phyloP scores from a whole-genome alignment of 495 filamentous ascomycete genomes.

The Polyplosphaeria fusca region DNA sequence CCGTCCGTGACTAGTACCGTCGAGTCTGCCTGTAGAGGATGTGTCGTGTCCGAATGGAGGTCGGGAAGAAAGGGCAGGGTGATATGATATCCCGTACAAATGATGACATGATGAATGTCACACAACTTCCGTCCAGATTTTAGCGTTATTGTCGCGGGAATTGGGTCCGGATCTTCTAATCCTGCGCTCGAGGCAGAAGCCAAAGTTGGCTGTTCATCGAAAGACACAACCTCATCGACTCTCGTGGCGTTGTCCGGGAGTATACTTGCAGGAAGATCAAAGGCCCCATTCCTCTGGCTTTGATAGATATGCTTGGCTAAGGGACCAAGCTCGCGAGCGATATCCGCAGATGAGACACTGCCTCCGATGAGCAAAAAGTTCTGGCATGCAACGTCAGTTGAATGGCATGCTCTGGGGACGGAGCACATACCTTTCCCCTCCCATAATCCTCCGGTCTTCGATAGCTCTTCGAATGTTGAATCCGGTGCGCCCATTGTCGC shows the following conservation, averaged over 20 bases:
- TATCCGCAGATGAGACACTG: conserved; percentile 59
- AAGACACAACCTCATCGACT: conserved; percentile 50
- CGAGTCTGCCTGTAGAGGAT: conserved; percentile 46
- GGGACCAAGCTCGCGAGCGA: conserved; percentile 54
- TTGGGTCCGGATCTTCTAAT: background rate
- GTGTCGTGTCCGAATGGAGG: conserved; percentile 1
- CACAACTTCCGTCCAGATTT: conserved; percentile 47
- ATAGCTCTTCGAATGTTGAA: conserved; percentile 81
- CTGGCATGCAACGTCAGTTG: conserved; percentile 34
- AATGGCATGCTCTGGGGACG: background rate
- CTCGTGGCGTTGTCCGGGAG: conserved; percentile 50
- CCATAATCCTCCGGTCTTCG: conserved; percentile 59
- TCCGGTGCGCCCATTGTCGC: conserved; percentile 54
- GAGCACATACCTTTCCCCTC: conserved; percentile 44
- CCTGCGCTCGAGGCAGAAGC: background rate
- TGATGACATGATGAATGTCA: conserved; percentile 53
- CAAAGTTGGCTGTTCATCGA: conserved; percentile 18
- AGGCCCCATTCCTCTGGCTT: conserved; percentile 55
- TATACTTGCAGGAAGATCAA: conserved; percentile 50
- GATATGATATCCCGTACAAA: conserved; percentile 66
- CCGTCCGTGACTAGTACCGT: conserved; percentile 61
- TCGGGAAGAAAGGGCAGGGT: conserved; percentile 54
- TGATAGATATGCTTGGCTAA: conserved; percentile 55
- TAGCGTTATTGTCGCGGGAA: conserved; percentile 39
- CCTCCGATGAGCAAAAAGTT: conserved; percentile 60